A percentile compares a stretch with the other conserved stretches of the same genome.
phyloP scores from a whole-genome alignment of 1,284 basidiomycete genomes.

The Cryptococcus amylolentus region DNA sequence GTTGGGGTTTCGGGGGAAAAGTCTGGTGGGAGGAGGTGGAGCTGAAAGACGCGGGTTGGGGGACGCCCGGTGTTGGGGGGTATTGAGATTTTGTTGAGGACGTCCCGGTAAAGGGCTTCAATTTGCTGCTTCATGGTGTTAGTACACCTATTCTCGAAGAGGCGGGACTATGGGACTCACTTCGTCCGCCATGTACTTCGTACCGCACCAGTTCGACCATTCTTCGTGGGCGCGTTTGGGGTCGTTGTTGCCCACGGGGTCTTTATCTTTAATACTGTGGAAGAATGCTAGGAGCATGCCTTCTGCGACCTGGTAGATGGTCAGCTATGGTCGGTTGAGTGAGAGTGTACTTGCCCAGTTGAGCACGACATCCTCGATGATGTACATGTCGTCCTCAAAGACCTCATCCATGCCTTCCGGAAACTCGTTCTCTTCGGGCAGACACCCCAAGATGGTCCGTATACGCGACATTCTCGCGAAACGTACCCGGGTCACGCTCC shows the following conservation, averaged over 20 bases:
- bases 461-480: conserved; percentile 52
- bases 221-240: conserved; percentile 63
- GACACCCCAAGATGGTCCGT: conserved; percentile 50
- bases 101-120: conserved; percentile 29
- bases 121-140: conserved; percentile 25
- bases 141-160: not conserved
- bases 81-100: conserved; percentile 22
- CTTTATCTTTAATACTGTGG: conserved; percentile 66
- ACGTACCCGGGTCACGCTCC: conserved; percentile 77
- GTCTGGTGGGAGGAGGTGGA: conserved; percentile 33
- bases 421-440: conserved; percentile 43
- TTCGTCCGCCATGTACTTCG: conserved; percentile 53
- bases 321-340: not conserved
- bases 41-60: conserved; percentile 47
- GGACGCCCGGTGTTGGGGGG: conserved; percentile 30
- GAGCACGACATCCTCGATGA: conserved; percentile 86
- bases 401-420: conserved; percentile 62
- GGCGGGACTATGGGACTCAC: conserved; percentile 29
- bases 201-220: conserved; percentile 96
- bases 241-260: conserved; percentile 72
- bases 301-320: conserved; percentile 59
- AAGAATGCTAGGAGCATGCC: conserved; percentile 91
- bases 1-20: conserved; percentile 20
- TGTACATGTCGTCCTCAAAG: conserved; percentile 71
- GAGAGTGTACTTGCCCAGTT: conserved; percentile 62